Conservation (phyloP, 495 filamentous ascomycete genomes). For the Collariella sp. region DNA sequence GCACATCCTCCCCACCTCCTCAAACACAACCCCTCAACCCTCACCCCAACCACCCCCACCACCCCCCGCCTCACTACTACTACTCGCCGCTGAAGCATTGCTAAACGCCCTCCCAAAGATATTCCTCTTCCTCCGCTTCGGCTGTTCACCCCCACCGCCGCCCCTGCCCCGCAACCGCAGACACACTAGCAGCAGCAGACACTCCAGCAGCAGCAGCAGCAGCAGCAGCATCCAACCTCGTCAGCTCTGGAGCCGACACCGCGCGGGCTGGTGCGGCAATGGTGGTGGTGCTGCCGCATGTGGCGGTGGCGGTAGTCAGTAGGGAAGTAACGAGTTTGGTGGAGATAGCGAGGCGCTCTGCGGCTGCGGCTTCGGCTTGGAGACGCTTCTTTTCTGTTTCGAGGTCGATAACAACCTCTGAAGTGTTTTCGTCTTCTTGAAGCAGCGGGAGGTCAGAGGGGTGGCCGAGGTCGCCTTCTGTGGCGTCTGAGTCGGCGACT, state of each 20-base stretch:
- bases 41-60: too few species aligned
- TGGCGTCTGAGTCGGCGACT: slow-evolving; percentile 37
- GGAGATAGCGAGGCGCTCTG: slow-evolving; percentile 24
- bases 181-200: too few species aligned
- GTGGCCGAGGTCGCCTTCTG: slow-evolving; percentile 15
- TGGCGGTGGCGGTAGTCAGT: slow-evolving; percentile 11
- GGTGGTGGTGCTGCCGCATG: neutral
- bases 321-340: slow-evolving; percentile 24
- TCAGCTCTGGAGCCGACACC: neutral
- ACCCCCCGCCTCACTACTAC: slow-evolving; percentile 8
- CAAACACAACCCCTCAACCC: too few species aligned
- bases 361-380: slow-evolving; percentile 12
- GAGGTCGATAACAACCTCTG: neutral
- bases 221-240: slow-evolving; percentile 4
- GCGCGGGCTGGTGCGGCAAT: slow-evolving; percentile 13
- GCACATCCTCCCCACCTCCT: too few species aligned
- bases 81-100: slow-evolving; percentile 39
- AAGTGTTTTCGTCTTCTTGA: slow-evolving; percentile 2
- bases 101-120: slow-evolving; percentile 45
- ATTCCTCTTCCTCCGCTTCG: slow-evolving; percentile 28
- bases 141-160: neutral
- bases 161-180: too few species aligned
- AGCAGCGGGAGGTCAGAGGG: neutral
- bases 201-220: neutral
- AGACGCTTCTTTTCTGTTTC: neutral